Percentiles rank a stretch among this genome's conserved stretches.
Conservation (phyloP, 805 yeast species). For the Phaffomyces opuntiae region DNA sequence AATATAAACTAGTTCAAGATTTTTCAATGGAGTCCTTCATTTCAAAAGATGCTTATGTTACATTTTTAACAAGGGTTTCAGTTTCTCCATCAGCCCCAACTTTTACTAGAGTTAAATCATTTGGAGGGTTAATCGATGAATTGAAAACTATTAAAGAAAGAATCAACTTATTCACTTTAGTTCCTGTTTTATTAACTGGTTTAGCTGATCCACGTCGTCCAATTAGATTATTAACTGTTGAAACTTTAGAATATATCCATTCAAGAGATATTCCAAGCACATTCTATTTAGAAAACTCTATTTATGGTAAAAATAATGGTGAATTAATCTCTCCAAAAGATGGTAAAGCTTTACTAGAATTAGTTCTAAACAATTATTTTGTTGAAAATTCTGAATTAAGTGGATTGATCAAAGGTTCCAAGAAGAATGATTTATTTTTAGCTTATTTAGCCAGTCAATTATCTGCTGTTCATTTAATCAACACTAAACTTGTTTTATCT, state of each 20-base stretch:
- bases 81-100: conserved; percentile 54
- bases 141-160: conserved; percentile 30
- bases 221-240: conserved; percentile 40
- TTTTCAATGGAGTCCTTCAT: conserved; percentile 31
- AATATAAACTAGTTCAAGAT: conserved; percentile 10
- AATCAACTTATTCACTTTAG: conserved; percentile 41
- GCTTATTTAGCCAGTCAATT: conserved; percentile 72
- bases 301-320: conserved; percentile 48
- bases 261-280: conserved; percentile 30
- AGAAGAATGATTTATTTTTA: conserved; percentile 51
- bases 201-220: conserved; percentile 42
- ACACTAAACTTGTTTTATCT: conserved; percentile 47
- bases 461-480: conserved; percentile 40
- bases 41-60: conserved; percentile 37
- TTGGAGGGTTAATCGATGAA: conserved; percentile 32
- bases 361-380: conserved; percentile 37
- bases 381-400: conserved; percentile 45
- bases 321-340: conserved; percentile 63
- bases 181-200: conserved; percentile 53
- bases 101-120: conserved; percentile 44
- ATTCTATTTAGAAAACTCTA: conserved; percentile 42
- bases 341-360: conserved; percentile 37
- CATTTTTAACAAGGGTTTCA: conserved; percentile 53
- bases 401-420: conserved; percentile 33
- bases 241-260: conserved; percentile 31